A percentile compares a stretch with the other conserved stretches of the same genome.
These are phyloP conservation scores for Powellomyces hirtus DNA, from an alignment of 192 early-diverging fungal species.

Conservation along the genomic window DNA sequence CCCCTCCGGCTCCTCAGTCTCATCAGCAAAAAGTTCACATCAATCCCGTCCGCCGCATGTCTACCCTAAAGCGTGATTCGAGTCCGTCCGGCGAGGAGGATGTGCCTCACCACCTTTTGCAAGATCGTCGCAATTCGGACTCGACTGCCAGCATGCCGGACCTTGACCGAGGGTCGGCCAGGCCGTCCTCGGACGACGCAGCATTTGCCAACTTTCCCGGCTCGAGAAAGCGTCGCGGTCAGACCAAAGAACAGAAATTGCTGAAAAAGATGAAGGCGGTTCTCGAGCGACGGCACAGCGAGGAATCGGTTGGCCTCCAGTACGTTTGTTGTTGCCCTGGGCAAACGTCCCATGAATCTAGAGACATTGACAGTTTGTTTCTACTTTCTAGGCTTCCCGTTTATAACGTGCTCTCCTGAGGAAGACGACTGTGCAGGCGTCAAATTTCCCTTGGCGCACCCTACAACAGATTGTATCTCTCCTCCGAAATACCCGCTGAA, in stretches of 20 bases:
- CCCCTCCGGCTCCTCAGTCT: neutral
- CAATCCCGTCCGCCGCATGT: neutral
- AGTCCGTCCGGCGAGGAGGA: slow-evolving; percentile 14
- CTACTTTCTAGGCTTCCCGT: too few relatives aligned
- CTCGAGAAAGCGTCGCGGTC: neutral
- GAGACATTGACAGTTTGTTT: too few relatives aligned
- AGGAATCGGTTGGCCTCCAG: neutral
- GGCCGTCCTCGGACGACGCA: neutral
- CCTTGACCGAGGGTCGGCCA: too few relatives aligned
- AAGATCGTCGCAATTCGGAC: neutral
- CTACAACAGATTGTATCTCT: too few relatives aligned
- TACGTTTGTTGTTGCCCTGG: too few relatives aligned
- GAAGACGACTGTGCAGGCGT: too few relatives aligned
- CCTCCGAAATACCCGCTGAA: too few relatives aligned
- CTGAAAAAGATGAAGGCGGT: slow-evolving; percentile 20
- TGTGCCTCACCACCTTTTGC: neutral
- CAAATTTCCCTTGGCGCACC: too few relatives aligned
- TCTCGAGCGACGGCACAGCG: slow-evolving; percentile 1
- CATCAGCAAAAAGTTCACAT: slow-evolving; percentile 23
- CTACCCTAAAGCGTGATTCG: neutral
- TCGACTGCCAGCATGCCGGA: neutral
- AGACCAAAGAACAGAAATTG: slow-evolving; percentile 6
- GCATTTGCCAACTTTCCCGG: neutral
- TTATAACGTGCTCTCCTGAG: too few relatives aligned
- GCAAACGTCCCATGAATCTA: too few relatives aligned